Base-by-base conservation (phyloP, 225 moss, liverwort and hornwort genomes). In the Climacium dendroides region DNA sequence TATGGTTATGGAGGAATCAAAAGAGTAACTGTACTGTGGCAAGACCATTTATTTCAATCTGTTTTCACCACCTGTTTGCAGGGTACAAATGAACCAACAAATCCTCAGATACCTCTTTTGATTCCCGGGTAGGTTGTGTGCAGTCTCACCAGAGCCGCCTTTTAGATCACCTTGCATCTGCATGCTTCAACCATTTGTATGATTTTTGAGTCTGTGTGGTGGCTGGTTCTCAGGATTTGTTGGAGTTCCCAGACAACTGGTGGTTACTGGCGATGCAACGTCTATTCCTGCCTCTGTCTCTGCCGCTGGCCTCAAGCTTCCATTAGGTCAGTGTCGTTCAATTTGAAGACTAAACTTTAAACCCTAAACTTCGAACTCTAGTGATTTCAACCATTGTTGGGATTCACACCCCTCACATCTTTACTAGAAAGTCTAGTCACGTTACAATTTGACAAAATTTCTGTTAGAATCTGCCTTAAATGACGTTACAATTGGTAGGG, bases 261-360 rank as follows among this genome's bases (percentile, higher is more conserved):
- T 93, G 69, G 89, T 93, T 80, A 91, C 93, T 79, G 93, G 91
- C 61, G 91, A 93, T 91, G 91, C 93, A 58, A 78, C 62, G 47
- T 87, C 90, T 52, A 93, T 93, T 90, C 88, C 91, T 91, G 89
- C 89, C 84, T 93, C 87, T n/a, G 93, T 93, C 80, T 88, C 91
- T 88, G 89, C 86, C 22, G 93, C 91, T 86, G 93, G 93, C 53
- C 88, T 93, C 52, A 93, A 88, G 66, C 90, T 91, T 87, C 93
- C 93, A 59, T 85, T 93, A 87, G 93, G 93, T 93, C 75, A 78
- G 89, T 83, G 72, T 81, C 19, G 34, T 80, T 55, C 71, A 60
- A 62, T 64, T 52, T 60, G 74, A 74, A 41, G 28, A 28, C 58
- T 29, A 11, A 39, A 41, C 32, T 10, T 23, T 47, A 64, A 45